These are phyloP conservation scores for Macadamia integrifolia DNA, from an alignment of 164 flowering plant species.

Conservation along the genomic window DNA sequence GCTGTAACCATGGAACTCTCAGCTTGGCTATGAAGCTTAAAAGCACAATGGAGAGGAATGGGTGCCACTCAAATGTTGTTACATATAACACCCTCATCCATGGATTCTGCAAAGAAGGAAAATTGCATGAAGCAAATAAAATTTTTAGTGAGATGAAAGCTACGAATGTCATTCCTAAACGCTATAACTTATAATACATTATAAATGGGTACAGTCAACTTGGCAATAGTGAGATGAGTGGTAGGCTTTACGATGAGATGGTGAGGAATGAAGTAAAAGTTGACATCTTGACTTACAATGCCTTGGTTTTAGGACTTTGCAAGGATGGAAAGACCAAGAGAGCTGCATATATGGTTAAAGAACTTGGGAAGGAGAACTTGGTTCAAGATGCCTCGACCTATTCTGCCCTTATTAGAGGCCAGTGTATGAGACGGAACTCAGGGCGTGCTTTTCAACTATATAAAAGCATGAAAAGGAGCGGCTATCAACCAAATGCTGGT, in stretches of 20 bases:
- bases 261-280: slow-evolving; percentile 41
- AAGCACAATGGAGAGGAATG: slow-evolving; percentile 47
- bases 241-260: slow-evolving; percentile 71
- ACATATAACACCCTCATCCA: slow-evolving; percentile 71
- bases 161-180: slow-evolving; percentile 42
- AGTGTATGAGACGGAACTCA: slow-evolving; percentile 60
- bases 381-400: slow-evolving; percentile 76
- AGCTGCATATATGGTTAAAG: slow-evolving; percentile 67
- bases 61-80: slow-evolving; percentile 40
- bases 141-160: slow-evolving; percentile 67
- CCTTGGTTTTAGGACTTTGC: slow-evolving; percentile 72
- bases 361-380: slow-evolving; percentile 54
- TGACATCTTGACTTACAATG: slow-evolving; percentile 76
- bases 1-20: slow-evolving; percentile 54
- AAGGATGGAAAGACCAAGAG: slow-evolving; percentile 83
- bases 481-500: slow-evolving; percentile 53
- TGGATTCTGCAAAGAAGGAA: slow-evolving; percentile 73
- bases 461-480: slow-evolving; percentile 63
- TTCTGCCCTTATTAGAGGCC: slow-evolving; percentile 73
- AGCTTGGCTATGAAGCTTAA: slow-evolving; percentile 60
- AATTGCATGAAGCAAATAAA: slow-evolving; percentile 57
- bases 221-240: slow-evolving; percentile 58
- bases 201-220: slow-evolving; percentile 59
- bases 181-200: slow-evolving; percentile 70
- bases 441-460: slow-evolving; percentile 69